phyloP scores from a whole-genome alignment of 345 rosid genomes.

The Corymbia maculata region DNA sequence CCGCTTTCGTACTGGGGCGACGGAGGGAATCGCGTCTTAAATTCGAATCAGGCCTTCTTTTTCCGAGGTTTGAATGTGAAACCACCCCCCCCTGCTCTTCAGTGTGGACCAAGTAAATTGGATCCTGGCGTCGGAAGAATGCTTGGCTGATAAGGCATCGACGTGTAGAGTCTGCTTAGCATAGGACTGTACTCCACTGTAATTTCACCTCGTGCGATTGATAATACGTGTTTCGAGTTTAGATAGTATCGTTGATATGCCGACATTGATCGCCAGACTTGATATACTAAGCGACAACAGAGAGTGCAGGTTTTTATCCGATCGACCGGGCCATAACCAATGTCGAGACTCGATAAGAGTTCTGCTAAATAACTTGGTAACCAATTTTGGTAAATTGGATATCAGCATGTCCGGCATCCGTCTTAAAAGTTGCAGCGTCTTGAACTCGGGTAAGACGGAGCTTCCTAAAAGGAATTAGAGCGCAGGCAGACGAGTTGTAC shows the following conservation, averaged over 20 bases:
- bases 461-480: neutral
- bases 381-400: neutral
- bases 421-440: neutral
- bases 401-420: neutral
- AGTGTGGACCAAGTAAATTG: neutral
- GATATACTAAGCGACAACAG: neutral
- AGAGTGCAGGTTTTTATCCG: neutral
- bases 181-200: neutral
- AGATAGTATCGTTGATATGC: neutral
- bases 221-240: neutral
- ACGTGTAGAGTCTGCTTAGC: neutral
- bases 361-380: neutral
- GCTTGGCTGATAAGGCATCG: neutral
- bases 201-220: neutral
- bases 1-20: neutral
- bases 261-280: neutral
- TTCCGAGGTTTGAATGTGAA: neutral
- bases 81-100: too few species aligned
- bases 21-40: neutral
- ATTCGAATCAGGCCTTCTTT: neutral
- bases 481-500: neutral
- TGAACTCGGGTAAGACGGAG: neutral
- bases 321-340: neutral
- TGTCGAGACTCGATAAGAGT: neutral
- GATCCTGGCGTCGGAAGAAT: neutral